Conservation (phyloP, 2,329 filamentous ascomycete species). For the Cadophora sp. region DNA sequence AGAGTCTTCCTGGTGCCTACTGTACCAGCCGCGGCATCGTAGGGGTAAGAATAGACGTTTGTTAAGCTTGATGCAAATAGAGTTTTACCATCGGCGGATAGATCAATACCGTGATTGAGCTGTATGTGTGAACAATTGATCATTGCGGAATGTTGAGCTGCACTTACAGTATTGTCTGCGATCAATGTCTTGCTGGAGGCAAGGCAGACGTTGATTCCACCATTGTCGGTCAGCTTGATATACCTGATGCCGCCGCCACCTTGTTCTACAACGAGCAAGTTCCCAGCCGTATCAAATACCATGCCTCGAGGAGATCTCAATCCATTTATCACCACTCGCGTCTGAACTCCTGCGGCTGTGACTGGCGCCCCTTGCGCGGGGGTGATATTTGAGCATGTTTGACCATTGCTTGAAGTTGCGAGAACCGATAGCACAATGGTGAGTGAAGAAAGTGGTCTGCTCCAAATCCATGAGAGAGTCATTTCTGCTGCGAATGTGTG, state of each 20-base stretch:
- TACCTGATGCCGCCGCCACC: slow-evolving; percentile 22
- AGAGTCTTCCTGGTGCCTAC: slow-evolving; percentile 20
- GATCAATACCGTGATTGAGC: slow-evolving; percentile 30
- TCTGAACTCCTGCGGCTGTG: neutral
- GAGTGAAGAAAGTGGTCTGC: neutral
- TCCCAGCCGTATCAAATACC: slow-evolving; percentile 25
- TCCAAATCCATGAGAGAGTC: neutral
- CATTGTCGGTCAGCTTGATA: slow-evolving; percentile 24
- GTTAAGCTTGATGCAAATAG: slow-evolving; percentile 23
- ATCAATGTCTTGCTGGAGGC: slow-evolving; percentile 22
- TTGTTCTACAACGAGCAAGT: slow-evolving; percentile 29
- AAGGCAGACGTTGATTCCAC: slow-evolving; percentile 23
- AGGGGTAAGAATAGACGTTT: slow-evolving; percentile 22
- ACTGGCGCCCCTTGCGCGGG: slow-evolving; percentile 4
- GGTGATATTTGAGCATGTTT: slow-evolving; percentile 16
- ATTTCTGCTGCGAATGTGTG: neutral
- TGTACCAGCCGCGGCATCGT: slow-evolving; percentile 24
- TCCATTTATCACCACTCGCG: slow-evolving; percentile 24
- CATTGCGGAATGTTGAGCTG: too few relatives aligned
- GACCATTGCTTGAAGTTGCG: slow-evolving; percentile 17
- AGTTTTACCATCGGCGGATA: slow-evolving; percentile 28
- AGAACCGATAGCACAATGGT: neutral
- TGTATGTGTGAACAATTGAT: slow-evolving; percentile 1
- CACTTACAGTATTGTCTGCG: slow-evolving; percentile 21
- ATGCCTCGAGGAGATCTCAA: slow-evolving; percentile 25